These are phyloP conservation scores for Beauveria scarabaeidicola DNA, from an alignment of 2,329 filamentous ascomycete species.

Conservation along the genomic window DNA sequence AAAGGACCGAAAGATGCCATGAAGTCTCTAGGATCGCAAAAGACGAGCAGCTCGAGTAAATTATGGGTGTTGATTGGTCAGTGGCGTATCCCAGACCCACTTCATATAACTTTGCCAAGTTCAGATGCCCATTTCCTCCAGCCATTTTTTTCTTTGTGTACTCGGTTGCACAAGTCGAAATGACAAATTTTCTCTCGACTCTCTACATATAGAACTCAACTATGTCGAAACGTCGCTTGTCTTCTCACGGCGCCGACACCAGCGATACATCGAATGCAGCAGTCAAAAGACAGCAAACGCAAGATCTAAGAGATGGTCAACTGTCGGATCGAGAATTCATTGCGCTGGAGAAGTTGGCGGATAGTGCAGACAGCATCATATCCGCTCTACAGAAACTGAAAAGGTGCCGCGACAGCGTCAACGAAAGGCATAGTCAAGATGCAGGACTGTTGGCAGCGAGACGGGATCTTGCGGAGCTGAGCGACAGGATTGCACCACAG, in stretches of 20 bases:
- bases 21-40: constrained; percentile 11
- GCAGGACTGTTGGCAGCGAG: not conserved
- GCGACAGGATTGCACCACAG: not conserved
- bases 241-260: not conserved
- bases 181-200: not conserved
- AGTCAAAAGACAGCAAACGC: constrained; percentile 1
- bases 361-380: constrained; percentile 30
- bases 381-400: constrained; percentile 29
- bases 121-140: not conserved
- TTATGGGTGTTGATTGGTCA: not conserved
- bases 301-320: not conserved
- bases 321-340: constrained; percentile 10
- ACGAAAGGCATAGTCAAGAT: not conserved
- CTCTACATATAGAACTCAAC: not conserved
- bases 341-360: constrained; percentile 18
- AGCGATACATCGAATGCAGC: not conserved
- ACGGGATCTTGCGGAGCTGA: not conserved
- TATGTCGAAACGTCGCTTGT: constrained; percentile 32
- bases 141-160: not conserved
- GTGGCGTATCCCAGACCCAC: not conserved
- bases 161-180: not conserved
- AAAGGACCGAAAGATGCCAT: constrained; percentile 3
- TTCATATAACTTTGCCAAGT: not conserved
- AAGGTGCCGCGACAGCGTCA: constrained; percentile 4
- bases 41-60: not conserved